phyloP scores from a whole-genome alignment of 352 stramenopile genomes.

The Aphanomyces stellatus region DNA sequence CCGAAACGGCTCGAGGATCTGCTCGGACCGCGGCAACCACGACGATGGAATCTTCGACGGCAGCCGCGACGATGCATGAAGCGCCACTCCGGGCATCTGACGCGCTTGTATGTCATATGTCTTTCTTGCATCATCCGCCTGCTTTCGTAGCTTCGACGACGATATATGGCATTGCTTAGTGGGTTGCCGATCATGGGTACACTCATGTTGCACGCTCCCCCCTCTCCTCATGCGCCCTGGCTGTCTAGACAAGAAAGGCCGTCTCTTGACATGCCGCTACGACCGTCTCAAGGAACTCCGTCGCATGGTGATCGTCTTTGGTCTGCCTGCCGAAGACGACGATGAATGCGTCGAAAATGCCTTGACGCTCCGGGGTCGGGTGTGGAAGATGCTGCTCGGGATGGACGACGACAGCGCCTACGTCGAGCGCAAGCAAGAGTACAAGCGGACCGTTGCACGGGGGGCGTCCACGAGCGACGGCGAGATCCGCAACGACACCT shows the following conservation, averaged over 20 bases:
- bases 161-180: conserved; percentile 39
- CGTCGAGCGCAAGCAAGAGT: conserved; percentile 33
- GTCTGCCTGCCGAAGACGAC: conserved; percentile 32
- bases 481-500: conserved; percentile 90
- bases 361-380: conserved; percentile 67
- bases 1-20: neutral
- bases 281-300: conserved; percentile 75
- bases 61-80: neutral
- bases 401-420: conserved; percentile 48
- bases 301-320: conserved; percentile 71
- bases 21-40: neutral
- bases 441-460: conserved; percentile 53
- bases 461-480: conserved; percentile 74
- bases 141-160: conserved; percentile 29
- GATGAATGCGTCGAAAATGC: conserved; percentile 1
- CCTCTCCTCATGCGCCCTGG: neutral
- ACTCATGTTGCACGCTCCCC: neutral
- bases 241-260: conserved; percentile 32
- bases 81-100: conserved; percentile 20
- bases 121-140: neutral
- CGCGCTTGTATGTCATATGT: conserved; percentile 21
- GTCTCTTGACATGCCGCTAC: conserved; percentile 47
- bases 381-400: conserved; percentile 86
- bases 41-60: neutral
- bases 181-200: conserved; percentile 37